Conservation (phyloP, 1,284 basidiomycete species). For the Taiwanofungus camphoratus region DNA sequence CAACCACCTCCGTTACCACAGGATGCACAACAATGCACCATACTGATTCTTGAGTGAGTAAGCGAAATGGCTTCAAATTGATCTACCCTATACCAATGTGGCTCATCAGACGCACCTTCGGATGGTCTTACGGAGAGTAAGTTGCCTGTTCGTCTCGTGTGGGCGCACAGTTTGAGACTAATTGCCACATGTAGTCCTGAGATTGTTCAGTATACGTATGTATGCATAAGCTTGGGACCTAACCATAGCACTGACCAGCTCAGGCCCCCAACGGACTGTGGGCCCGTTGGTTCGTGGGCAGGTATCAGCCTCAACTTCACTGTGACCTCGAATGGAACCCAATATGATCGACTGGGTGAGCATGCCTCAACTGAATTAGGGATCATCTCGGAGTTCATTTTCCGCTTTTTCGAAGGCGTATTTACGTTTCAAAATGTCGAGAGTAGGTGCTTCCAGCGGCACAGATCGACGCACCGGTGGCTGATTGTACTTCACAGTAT, state of each 20-base stretch:
- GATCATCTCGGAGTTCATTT: background rate
- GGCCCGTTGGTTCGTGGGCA: constrained; percentile 68
- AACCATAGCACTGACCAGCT: constrained; percentile 1
- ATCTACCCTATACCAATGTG: background rate
- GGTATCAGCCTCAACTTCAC: constrained; percentile 71
- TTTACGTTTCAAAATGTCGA: constrained; percentile 75
- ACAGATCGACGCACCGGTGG: no score
- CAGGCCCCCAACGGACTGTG: constrained; percentile 70
- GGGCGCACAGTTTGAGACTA: no score
- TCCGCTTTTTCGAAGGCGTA: constrained; percentile 28
- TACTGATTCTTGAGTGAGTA: constrained; percentile 58
- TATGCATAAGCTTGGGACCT: constrained; percentile 6
- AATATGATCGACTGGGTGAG: constrained; percentile 61
- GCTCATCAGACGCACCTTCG: constrained; percentile 56
- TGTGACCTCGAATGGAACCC: constrained; percentile 73
- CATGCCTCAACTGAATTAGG: background rate
- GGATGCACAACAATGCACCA: constrained; percentile 54
- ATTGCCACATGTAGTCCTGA: constrained; percentile 44
- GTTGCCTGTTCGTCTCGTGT: no score
- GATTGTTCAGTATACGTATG: constrained; percentile 59
- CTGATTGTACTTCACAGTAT: constrained; percentile 38
- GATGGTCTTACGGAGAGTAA: constrained; percentile 62
- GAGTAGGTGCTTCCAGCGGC: constrained; percentile 37
- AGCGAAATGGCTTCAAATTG: background rate
- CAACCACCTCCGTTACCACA: constrained; percentile 62